A percentile compares a stretch with the other conserved stretches of the same genome.
These are phyloP conservation scores for Straminergon stramineum DNA, from an alignment of 225 moss, liverwort and hornwort genomes.

Conservation along the genomic window DNA sequence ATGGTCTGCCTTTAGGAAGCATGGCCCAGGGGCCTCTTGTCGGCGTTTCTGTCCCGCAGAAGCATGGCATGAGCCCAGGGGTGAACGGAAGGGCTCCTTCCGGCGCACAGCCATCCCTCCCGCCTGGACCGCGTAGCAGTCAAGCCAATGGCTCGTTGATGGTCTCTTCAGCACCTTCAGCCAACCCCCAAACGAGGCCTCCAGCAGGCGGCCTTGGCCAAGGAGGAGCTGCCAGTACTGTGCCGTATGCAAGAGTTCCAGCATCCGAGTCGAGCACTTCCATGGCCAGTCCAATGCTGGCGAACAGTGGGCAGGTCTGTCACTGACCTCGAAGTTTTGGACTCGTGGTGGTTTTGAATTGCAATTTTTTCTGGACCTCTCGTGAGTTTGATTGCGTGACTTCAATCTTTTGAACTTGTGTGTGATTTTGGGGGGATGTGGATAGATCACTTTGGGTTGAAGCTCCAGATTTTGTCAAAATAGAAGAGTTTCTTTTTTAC, in stretches of 20 bases:
- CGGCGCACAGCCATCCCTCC: not conserved
- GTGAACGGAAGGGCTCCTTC: conserved; percentile 12
- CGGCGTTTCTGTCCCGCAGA: conserved; percentile 7
- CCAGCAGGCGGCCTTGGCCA: not conserved
- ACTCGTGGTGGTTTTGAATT: not conserved
- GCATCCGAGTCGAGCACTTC: not conserved
- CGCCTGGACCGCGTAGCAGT: conserved; percentile 8
- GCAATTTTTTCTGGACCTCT: not conserved
- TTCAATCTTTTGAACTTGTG: not conserved
- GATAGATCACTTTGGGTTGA: not conserved
- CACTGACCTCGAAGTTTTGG: not conserved
- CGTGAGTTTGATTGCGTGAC: not conserved
- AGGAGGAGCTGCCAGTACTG: not conserved
- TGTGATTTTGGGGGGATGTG: not conserved
- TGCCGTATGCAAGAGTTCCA: not conserved
- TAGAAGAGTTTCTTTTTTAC: not conserved
- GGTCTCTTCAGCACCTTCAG: not conserved
- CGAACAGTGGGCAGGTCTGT: conserved; percentile 17
- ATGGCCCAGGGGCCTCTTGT: not conserved
- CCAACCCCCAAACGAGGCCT: conserved; percentile 4
- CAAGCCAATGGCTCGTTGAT: conserved; percentile 3
- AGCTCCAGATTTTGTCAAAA: not conserved
- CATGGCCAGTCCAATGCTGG: conserved; percentile 2
- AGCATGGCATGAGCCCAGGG: not conserved
- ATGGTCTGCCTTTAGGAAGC: not conserved